These are phyloP conservation scores for Stylonectria norvegica DNA, from an alignment of 2,329 filamentous ascomycete genomes.

Conservation along the genomic window DNA sequence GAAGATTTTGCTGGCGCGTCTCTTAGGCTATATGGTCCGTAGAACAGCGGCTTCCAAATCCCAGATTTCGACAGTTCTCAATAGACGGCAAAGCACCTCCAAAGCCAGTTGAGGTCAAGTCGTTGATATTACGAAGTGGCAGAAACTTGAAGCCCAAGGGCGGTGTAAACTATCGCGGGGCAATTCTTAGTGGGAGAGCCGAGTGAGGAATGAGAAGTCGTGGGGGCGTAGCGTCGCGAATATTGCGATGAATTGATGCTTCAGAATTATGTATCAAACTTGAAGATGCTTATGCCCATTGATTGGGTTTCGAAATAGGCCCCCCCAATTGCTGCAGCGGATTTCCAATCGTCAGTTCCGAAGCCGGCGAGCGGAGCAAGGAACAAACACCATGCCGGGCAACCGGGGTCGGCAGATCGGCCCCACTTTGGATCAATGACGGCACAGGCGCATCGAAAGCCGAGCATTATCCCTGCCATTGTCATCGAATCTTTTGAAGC, in stretches of 20 bases:
- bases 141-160: conserved; percentile 23
- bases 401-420: neutral
- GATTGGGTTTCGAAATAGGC: too few species aligned
- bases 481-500: conserved; percentile 13
- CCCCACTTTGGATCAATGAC: conserved; percentile 24
- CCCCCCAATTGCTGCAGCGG: conserved; percentile 19
- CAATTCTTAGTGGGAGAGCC: conserved; percentile 7
- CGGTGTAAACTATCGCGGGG: conserved; percentile 27
- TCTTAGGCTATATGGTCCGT: too few species aligned
- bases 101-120: too few species aligned
- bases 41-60: too few species aligned
- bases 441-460: conserved; percentile 12
- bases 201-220: neutral
- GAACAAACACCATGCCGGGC: neutral
- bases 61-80: too few species aligned
- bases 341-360: conserved; percentile 28
- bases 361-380: conserved; percentile 19
- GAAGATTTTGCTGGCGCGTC: too few species aligned
- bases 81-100: too few species aligned
- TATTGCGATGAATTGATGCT: too few species aligned
- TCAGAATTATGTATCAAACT: too few species aligned
- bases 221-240: neutral
- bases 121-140: conserved; percentile 13
- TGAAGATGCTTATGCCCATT: neutral
- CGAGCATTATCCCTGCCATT: conserved; percentile 9